Evolutionary conservation across 441 rosid species (phyloP), one percentile per base, ranked within the genome.

Genomic region (Francoa sonchifolia): DNA sequence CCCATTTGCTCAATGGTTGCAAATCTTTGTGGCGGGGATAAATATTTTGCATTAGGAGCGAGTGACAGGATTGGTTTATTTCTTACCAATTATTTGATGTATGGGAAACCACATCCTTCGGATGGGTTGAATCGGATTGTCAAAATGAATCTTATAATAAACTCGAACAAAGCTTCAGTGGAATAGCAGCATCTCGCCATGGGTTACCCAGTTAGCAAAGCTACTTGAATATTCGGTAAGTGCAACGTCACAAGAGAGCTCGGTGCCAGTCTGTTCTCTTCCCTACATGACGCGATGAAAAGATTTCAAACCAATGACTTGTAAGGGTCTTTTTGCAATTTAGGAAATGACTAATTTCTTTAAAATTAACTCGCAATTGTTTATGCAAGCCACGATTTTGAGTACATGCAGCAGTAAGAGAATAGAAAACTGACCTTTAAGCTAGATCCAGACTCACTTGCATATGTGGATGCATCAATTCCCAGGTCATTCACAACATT

Each of bases 181-280:
- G 73, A 50, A 72, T 44, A 72, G 67, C 52, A 72, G 68, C 52
- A 68, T 55, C 14, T 60, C 77, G 39, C 82, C 95, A 16, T 79
- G 42, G 20, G 48, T 63, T 29, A 90, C 83, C 98, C 98, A 90
- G 32, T 64, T 58, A 17, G 40, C 48, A 36, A 79, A 90, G 42
- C 69, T 59, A 22, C 66, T 55, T n/a, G 92, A 62, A 42, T 48
- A 80, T 61, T 50, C 61, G 36, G 33, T 49, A 43, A 21, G 17
- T 17, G n/a, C 15, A 29, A 51, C 59, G 39, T 56, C 60, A 2
- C 48, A 9, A 10, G 37, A 29, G 10, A 46, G 41, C 13, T 67
- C 57, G 0, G 48, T 48, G 11, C 39, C 63, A 0, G 33, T 59
- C 22, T 51, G 58, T 35, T 56, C 64, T 30, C 66, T 65, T 57